Evolutionary conservation across 305 asterid species (phyloP), one percentile per base, ranked within the genome.

Genomic region (Fraxinus ornus): DNA sequence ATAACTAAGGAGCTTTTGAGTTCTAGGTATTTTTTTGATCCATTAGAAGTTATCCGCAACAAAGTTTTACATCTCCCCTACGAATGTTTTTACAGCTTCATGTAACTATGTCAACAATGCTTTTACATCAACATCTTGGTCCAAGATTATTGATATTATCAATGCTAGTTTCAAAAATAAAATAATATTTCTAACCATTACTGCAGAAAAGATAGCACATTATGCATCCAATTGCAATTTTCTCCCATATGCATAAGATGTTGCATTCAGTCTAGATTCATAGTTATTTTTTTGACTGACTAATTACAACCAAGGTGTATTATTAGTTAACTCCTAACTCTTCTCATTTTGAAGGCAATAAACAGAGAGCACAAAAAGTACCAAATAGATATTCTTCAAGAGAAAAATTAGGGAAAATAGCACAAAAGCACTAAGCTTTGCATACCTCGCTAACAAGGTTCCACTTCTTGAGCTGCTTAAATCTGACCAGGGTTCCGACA

Each of bases 391-490:
- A 62, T 49, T 35, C 73, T 60, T 75, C 21, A 66, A 26, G 75
- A 33, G 26, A 47, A 47, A 82, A 44, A 22, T 0, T 36, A 83
- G 71, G 72, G 32, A 78, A 44, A 71, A n/a, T 13, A 19, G 57
- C 41, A 28, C 76, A 52, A 73, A n/a, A 15, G 30, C 73, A 79
- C 5, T 44, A 76, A 49, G 24, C 24, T 22, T 77, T 28, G 64
- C 76, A 72, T 87, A 95, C 99, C 99, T 96, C 98, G 82, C 95
- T 68, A 81, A 96, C 98, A 84, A 94, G 93, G 88, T 92, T 89
- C 99, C 99, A 94, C 84, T 92, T 96, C 94, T 91, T 94, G 86
- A 94, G 97, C 91, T 96, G 99, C 89, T 96, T 96, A 84, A 96
- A 96, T 85, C 98, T 90, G 83, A 92, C 86, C 37, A 94, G 90